Conservation (phyloP, 1,284 basidiomycete genomes). For the Ustilago loliicola region DNA sequence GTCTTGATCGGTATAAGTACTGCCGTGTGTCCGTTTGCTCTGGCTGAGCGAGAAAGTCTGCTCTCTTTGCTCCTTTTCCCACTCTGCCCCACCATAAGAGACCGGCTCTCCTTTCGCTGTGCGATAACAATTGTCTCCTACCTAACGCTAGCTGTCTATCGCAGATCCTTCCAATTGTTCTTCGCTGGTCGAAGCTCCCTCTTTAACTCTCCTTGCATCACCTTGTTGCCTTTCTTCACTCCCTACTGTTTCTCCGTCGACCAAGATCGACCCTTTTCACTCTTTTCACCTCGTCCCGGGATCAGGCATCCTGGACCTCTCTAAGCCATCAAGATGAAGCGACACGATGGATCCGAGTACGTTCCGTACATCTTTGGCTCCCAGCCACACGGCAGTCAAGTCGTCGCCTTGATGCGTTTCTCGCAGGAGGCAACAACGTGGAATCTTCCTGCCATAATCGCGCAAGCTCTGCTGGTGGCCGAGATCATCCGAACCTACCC, state of each 20-base stretch:
- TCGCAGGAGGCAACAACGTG: conserved; percentile 30
- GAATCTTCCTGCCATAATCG: conserved; percentile 38
- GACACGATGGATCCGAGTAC: conserved; percentile 42
- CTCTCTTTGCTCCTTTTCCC: background rate
- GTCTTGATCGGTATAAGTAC: conserved; percentile 18
- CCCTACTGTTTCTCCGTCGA: conserved; percentile 4
- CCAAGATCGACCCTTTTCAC: conserved; percentile 1
- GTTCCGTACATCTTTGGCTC: conserved; percentile 25
- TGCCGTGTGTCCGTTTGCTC: background rate
- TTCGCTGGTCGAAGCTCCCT: conserved; percentile 16
- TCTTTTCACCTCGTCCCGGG: background rate
- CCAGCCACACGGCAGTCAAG: conserved; percentile 22
- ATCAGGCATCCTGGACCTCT: conserved; percentile 3
- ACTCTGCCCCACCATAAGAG: conserved; percentile 11
- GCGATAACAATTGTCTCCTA: background rate
- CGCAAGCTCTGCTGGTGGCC: conserved; percentile 37
- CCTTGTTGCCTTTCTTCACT: background rate
- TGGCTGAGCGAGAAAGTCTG: background rate
- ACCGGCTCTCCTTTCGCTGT: conserved; percentile 14
- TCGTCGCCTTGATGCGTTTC: conserved; percentile 35
- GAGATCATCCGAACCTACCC: conserved; percentile 48
- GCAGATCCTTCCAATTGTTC: background rate
- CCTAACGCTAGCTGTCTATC: background rate
- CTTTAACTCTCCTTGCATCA: background rate
- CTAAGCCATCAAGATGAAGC: conserved; percentile 29